Base-by-base conservation (phyloP, 2,329 filamentous ascomycete species). In the Colletotrichum cordylinicola region DNA sequence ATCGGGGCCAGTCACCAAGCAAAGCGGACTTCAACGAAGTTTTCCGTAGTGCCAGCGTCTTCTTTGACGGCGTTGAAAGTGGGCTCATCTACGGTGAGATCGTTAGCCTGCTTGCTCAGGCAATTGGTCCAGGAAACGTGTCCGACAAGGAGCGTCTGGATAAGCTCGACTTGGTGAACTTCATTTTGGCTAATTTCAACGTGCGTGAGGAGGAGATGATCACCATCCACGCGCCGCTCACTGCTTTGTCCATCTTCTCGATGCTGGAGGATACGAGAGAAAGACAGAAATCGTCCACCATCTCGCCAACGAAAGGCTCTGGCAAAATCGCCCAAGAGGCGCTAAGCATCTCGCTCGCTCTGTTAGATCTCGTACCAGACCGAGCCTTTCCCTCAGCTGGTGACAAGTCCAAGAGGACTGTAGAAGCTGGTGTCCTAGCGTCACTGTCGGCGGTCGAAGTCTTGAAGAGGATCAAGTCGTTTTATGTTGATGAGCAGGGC, bases 31-130 rank as follows among this genome's bases (percentile, higher is more conserved):
- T 97, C 77, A 90, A 92, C 16, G 97, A 99, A 83, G 96, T 98
- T 4, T 90, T 98, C 79, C 93, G 95, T 79, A 98, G 96, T 82
- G 97, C 96, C 7, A 98, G 94, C 82, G 94, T 97, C 55, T 99
- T 99, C 85, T 99, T 99, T 79, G 97, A 99, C 82, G 96, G 96
- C 7, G 96, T 98, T 52, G 97, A 99, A 84, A 98, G 96, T 80
- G 94, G 94, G 9, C 88, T 98, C 24, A 98, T 99, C 62, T 99
- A 98, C 88, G 93, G 94, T 64, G 95, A 98, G 82, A 89, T 98
- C 72, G 87, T 95, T 72, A 88, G 91, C 15, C 88, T 97, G 56
- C 87, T 97, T 75, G 88, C 89, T 2, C 89, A 92, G 79, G 87
- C 91, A n/a, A 86, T 93, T 69, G 87, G 87, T 4, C 85, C 89